Base-by-base conservation (phyloP, 139 green algal species). In the Micractinium conductrix region DNA sequence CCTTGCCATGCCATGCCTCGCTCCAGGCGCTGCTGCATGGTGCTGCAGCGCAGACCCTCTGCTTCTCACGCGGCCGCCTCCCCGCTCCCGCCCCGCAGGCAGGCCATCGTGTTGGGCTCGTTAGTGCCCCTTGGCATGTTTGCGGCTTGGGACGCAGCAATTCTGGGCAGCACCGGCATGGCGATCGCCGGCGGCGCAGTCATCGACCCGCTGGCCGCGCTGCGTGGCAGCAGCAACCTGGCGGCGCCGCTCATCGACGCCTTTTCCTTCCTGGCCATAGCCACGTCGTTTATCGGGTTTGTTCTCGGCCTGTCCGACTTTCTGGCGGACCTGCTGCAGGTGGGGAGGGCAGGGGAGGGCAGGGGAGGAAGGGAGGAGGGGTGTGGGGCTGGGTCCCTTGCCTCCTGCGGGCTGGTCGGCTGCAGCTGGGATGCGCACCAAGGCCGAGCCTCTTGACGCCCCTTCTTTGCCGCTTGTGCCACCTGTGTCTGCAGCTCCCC, bases 281-380 rank as follows among this genome's bases (percentile, higher is more conserved):
- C 89, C 63, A 98, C 95, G 0, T 93, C 84, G 48, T 96, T 94
- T 89, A 97, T 97, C 17, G 95, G 93, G 40, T 98, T 98, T 55
- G 84, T 95, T 2, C 79, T 98, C 38, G 95, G 93, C 9, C 89
- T 98, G 22, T 86, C 87, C 12, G 93, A 96, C 80, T 98, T 98
- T 71, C 35, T 96, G 35, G 84, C 89, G 0, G 94, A 98, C 70
- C 84, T 81, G 2, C 76, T 82, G 40, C 14, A 62, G 72, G 72
- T 40, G n/a, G 7, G 33, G 12, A 2, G 28, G 33, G 35, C 2
- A 35, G 62, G 62, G 62, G 62, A 12, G 26, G 62, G 17, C 3
- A 28, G 62, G 21, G 21, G 58, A 16, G 62, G 19, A 38, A n/a
- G 58, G 19, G 58, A 5, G 24, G 58, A 67, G 24, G 58, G 19